These are phyloP conservation scores for Gryganskiella cystojenkinii DNA, from an alignment of 192 early-diverging fungal genomes.

Conservation along the genomic window DNA sequence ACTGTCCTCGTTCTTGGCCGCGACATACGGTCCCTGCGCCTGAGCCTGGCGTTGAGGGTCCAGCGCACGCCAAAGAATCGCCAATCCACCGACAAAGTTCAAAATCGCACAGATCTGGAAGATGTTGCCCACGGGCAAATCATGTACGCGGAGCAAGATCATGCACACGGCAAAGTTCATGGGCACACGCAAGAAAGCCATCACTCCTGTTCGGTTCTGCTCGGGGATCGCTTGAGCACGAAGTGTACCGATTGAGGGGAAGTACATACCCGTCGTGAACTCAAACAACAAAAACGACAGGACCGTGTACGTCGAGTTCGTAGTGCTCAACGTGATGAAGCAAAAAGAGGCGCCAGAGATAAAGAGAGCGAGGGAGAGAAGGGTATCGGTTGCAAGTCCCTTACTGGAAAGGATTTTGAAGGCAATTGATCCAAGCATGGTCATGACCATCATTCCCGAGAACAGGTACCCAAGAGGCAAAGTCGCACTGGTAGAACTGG, in stretches of 20 bases:
- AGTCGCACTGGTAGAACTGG: background rate
- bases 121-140: constrained; percentile 47
- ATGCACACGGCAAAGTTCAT: constrained; percentile 68
- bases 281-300: constrained; percentile 65
- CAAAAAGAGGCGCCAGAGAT: constrained; percentile 54
- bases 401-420: constrained; percentile 52
- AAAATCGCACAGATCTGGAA: constrained; percentile 67
- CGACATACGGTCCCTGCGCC: constrained; percentile 10
- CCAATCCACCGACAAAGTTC: constrained; percentile 51
- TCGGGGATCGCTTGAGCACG: constrained; percentile 66
- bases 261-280: constrained; percentile 65
- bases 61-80: constrained; percentile 35
- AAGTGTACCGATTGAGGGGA: constrained; percentile 62
- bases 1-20: constrained; percentile 8
- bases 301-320: constrained; percentile 29
- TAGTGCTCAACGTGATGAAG: constrained; percentile 33
- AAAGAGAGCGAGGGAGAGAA: constrained; percentile 54
- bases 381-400: constrained; percentile 20
- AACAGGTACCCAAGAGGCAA: constrained; percentile 65
- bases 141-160: constrained; percentile 58
- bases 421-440: constrained; percentile 62
- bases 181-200: constrained; percentile 70
- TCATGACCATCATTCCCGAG: constrained; percentile 63
- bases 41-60: constrained; percentile 30
- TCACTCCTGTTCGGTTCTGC: constrained; percentile 65